These are phyloP conservation scores for Kwoniella botswanensis DNA, from an alignment of 768 basidiomycete species.

Conservation along the genomic window DNA sequence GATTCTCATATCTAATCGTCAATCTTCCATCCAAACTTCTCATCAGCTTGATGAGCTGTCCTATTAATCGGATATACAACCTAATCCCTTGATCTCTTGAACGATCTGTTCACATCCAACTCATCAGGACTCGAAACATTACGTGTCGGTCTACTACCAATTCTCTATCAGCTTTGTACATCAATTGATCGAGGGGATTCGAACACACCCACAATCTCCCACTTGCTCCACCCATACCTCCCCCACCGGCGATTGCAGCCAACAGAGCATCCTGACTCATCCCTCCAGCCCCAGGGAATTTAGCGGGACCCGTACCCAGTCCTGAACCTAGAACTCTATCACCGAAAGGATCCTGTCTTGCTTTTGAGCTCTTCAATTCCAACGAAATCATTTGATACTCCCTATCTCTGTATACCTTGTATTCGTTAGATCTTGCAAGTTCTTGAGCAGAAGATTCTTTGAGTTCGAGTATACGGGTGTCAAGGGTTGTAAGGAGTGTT, in stretches of 20 bases:
- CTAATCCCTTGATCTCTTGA: constrained; percentile 19
- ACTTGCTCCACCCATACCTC: background rate
- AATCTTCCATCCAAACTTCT: no score
- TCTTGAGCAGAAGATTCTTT: constrained; percentile 1
- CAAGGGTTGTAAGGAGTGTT: constrained; percentile 19
- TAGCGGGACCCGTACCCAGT: background rate
- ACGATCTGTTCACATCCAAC: constrained; percentile 2
- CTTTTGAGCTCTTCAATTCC: constrained; percentile 8
- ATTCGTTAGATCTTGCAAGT: background rate
- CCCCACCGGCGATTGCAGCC: constrained; percentile 4
- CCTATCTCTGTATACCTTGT: constrained; percentile 14
- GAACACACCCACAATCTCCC: constrained; percentile 29
- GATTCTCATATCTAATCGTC: no score
- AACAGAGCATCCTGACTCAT: constrained; percentile 6
- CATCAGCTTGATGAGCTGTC: background rate
- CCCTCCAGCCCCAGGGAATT: background rate
- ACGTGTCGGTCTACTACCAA: constrained; percentile 13
- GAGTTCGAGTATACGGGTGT: constrained; percentile 10
- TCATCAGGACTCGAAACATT: constrained; percentile 22
- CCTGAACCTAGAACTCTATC: background rate
- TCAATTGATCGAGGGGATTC: background rate
- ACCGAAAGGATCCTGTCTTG: background rate
- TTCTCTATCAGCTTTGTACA: constrained; percentile 1
- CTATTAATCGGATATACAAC: background rate
- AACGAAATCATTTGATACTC: constrained; percentile 6